Evolutionary conservation across 2,329 filamentous ascomycete genomes (phyloP).

Genomic region (Elsinoe perseae): DNA sequence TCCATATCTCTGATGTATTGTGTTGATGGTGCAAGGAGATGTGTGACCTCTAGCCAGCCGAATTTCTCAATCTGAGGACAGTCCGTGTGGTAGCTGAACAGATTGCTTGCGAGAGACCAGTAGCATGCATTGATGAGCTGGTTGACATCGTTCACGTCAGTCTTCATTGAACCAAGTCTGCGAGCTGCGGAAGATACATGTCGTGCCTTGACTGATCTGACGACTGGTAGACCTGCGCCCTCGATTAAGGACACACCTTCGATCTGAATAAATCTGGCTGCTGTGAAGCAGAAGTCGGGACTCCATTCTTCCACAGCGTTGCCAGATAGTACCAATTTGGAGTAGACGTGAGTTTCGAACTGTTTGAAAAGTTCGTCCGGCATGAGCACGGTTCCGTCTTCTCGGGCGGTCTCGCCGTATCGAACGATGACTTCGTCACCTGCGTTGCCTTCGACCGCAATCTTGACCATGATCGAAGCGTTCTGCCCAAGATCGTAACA

Average conservation of each 20-base stretch:
- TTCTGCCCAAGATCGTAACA: slow-evolving; percentile 31
- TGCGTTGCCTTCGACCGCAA: slow-evolving; percentile 24
- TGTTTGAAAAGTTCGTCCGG: slow-evolving; percentile 36
- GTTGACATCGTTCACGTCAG: slow-evolving; percentile 37
- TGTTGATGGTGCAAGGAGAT: slow-evolving; percentile 39
- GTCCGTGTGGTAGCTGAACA: slow-evolving; percentile 44
- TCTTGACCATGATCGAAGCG: slow-evolving; percentile 29
- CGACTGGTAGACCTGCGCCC: slow-evolving; percentile 27
- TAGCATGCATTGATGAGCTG: slow-evolving; percentile 39
- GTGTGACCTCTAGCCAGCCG: slow-evolving; percentile 43
- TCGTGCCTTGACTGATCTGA: slow-evolving; percentile 31
- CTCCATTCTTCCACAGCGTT: slow-evolving; percentile 31
- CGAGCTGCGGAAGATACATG: slow-evolving; percentile 36
- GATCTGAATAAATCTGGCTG: slow-evolving; percentile 37
- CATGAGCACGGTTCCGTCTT: slow-evolving; percentile 34
- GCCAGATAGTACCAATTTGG: slow-evolving; percentile 32
- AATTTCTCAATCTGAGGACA: slow-evolving; percentile 43
- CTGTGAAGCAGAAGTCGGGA: slow-evolving; percentile 39
- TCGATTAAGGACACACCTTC: slow-evolving; percentile 31
- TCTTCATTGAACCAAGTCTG: slow-evolving; percentile 33
- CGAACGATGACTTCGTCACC: slow-evolving; percentile 28
- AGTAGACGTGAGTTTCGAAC: slow-evolving; percentile 35
- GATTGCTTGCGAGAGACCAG: slow-evolving; percentile 39
- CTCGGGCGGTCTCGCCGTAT: slow-evolving; percentile 28
- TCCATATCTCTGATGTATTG: slow-evolving; percentile 44